These are phyloP conservation scores for Eucommia ulmoides DNA, from an alignment of 257 asterid species.

Conservation along the genomic window DNA sequence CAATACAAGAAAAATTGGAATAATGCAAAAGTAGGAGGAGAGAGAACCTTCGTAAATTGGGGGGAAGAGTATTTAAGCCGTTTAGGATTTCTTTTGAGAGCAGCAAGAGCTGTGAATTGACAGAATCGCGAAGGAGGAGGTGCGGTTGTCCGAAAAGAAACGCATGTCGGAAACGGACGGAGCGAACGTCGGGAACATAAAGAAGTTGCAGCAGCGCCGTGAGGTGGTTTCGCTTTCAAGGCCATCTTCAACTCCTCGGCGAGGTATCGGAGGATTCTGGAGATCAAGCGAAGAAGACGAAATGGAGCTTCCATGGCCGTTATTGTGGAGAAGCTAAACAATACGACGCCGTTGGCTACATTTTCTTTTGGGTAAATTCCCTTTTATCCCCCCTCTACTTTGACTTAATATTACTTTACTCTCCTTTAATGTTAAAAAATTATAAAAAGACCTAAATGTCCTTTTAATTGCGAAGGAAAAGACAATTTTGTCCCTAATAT, in stretches of 20 bases:
- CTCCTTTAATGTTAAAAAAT: no score
- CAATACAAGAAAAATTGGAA: no score
- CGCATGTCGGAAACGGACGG: constrained; percentile 15
- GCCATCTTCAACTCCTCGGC: constrained; percentile 24
- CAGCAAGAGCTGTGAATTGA: constrained; percentile 34
- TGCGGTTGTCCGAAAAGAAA: constrained; percentile 9
- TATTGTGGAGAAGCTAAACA: neutral
- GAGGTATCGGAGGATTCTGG: constrained; percentile 3
- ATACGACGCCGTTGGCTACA: neutral
- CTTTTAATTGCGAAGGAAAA: no score
- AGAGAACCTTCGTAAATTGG: constrained; percentile 55
- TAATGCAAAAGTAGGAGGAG: neutral
- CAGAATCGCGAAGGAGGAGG: constrained; percentile 17
- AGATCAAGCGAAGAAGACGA: neutral
- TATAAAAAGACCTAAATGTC: no score
- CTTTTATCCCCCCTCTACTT: no score
- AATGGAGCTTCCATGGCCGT: neutral
- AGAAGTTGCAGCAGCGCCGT: constrained; percentile 20
- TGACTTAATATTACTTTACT: no score
- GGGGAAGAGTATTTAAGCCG: constrained; percentile 83
- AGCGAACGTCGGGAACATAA: constrained; percentile 28
- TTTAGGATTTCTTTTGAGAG: constrained; percentile 72
- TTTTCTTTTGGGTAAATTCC: no score
- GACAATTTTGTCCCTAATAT: no score
- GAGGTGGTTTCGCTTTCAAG: constrained; percentile 23